Percentiles rank a stretch among this genome's conserved stretches.
These are phyloP conservation scores for Colletotrichum sp. DNA, from an alignment of 2,329 filamentous ascomycete species.

Conservation along the genomic window DNA sequence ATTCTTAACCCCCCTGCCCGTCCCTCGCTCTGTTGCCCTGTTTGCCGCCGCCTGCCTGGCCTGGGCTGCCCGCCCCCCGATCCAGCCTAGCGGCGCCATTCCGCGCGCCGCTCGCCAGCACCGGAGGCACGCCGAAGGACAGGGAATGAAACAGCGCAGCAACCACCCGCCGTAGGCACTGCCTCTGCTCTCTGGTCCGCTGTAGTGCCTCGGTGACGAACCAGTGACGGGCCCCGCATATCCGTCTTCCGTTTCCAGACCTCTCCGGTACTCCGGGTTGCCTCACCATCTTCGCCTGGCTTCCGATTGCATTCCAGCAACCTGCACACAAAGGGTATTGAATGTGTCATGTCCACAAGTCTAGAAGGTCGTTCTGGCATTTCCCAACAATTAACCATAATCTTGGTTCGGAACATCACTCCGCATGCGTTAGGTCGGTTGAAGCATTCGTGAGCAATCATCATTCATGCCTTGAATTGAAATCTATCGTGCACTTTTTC, in stretches of 20 bases:
- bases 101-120: background rate
- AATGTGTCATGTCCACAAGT: background rate
- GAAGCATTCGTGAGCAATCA: background rate
- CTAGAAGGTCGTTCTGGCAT: background rate
- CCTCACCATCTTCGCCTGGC: background rate
- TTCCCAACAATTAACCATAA: background rate
- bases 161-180: background rate
- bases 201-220: background rate
- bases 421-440: background rate
- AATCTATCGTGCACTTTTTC: background rate
- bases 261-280: background rate
- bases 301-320: background rate
- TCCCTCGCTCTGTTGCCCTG: background rate
- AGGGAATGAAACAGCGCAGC: background rate
- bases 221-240: background rate
- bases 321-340: background rate
- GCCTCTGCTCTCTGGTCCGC: background rate
- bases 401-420: background rate
- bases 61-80: background rate
- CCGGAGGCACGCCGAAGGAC: background rate
- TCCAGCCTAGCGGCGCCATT: constrained; percentile 1
- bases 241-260: background rate
- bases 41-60: background rate
- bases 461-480: background rate
- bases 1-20: background rate